Evolutionary conservation across 2,329 filamentous ascomycete genomes (phyloP), one percentile per base, ranked within the genome.

Genomic region (Clonostachys rosea): DNA sequence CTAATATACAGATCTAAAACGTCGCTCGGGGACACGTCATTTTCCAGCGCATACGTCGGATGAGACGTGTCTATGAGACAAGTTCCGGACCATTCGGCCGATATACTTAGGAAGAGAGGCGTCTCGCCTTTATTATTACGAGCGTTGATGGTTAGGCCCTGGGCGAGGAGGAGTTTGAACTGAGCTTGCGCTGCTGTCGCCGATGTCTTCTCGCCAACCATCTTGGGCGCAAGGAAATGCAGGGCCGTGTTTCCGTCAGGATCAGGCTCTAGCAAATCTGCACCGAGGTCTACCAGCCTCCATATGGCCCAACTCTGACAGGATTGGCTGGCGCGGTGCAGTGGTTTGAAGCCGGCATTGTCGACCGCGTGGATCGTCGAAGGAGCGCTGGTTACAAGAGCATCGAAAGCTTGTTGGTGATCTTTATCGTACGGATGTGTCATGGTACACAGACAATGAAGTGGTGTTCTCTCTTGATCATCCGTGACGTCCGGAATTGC

Each of bases 271-370:
- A 46, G 44, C 5, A 44, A 18, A 35, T 58, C 50, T 4, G 52
- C 54, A 12, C 54, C 53, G 11, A 47, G 30, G 2, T 44, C 34
- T 6, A 56, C 40, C 6, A 59, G 43, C 18, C 47, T 33, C 4
- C 47, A 35, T 18, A 55, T 41, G 13, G 20, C 37, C 42, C 20
- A 43, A 17, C 14, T 17, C 16, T 40, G 36, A 40, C 36, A 10
- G 12, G 12, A n/a, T 5, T 40, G 36, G 12, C 14, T n/a, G 16
- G 40, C 40, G 16, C 17, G 40, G 24, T 41, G 40, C 16, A 41
- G 10, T 17, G 40, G 40, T 17, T 14, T 41, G 12, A 12, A 17
- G 16, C 40, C 40, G 13, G 12, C 13, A 14, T 17, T 20, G 24
- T 41, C 40, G 13, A 4, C 24, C 12, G 6, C 13, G 12, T 41